Conservation (phyloP, 2,329 filamentous ascomycete genomes). For the Niveomyces coronatus region DNA sequence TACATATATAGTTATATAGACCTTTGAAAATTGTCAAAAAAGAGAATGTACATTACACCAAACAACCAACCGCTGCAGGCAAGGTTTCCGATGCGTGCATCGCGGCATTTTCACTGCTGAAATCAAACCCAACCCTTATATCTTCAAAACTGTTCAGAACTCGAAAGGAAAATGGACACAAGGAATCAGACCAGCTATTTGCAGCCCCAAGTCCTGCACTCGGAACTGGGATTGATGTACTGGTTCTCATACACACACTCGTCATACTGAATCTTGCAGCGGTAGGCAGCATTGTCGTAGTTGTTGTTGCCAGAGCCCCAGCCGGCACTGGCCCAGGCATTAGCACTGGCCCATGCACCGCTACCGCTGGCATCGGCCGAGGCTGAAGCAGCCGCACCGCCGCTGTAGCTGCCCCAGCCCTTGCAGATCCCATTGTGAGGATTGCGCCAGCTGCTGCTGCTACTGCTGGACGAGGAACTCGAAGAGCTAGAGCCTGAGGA, state of each 20-base stretch:
- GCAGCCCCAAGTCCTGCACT: constrained; percentile 29
- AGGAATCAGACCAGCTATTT: constrained; percentile 10
- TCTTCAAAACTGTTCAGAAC: background rate
- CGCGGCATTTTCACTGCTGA: background rate
- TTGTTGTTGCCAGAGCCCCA: constrained; percentile 22
- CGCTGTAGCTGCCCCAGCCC: constrained; percentile 6
- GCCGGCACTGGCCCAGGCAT: constrained; percentile 7
- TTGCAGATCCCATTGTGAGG: constrained; percentile 8
- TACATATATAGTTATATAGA: background rate
- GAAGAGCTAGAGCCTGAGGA: constrained; percentile 2
- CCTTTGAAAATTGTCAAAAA: background rate
- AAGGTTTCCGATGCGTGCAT: background rate
- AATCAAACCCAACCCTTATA: background rate
- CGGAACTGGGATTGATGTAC: constrained; percentile 23
- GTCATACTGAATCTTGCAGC: constrained; percentile 38
- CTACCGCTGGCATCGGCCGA: constrained; percentile 1
- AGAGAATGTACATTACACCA: background rate
- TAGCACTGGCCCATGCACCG: constrained; percentile 7
- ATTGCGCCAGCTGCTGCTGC: background rate
- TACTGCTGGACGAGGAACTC: background rate
- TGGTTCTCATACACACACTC: constrained; percentile 37
- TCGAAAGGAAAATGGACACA: constrained; percentile 3
- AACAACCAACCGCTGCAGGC: background rate
- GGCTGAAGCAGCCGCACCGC: constrained; percentile 8
- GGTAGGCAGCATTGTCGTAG: constrained; percentile 22